A percentile compares a stretch with the other conserved stretches of the same genome.
Conservation (phyloP, 371 early-diverging fungal genomes). For the Saksenaea oblongispora region DNA sequence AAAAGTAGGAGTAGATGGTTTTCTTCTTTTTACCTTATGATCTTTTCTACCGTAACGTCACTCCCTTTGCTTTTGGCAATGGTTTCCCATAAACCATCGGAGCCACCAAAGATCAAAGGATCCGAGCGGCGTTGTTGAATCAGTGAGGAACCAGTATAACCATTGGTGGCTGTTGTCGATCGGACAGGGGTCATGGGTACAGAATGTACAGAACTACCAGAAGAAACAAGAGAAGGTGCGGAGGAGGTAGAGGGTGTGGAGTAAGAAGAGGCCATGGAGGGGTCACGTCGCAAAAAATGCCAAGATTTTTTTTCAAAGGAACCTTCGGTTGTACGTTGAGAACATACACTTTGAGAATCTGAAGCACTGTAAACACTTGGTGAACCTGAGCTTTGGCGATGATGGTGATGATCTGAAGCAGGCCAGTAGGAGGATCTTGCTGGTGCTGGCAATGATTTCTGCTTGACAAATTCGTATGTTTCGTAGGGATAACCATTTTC, state of each 20-base stretch:
- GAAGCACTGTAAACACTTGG: slow-evolving; percentile 20
- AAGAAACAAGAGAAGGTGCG: slow-evolving; percentile 11
- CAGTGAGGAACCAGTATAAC: slow-evolving; percentile 19
- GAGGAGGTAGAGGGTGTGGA: slow-evolving; percentile 22
- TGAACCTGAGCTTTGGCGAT: slow-evolving; percentile 17
- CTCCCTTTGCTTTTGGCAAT: slow-evolving; percentile 36
- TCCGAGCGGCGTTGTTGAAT: slow-evolving; percentile 40
- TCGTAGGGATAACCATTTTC: not conserved
- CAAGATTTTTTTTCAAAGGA: slow-evolving; percentile 10
- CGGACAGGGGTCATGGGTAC: slow-evolving; percentile 28
- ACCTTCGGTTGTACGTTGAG: not conserved
- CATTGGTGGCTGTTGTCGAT: slow-evolving; percentile 24
- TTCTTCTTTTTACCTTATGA: slow-evolving; percentile 28
- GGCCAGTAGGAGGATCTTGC: not conserved
- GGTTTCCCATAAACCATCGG: slow-evolving; percentile 48
- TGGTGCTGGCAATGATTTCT: not conserved
- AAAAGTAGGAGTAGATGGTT: not conserved
- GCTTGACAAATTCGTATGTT: not conserved
- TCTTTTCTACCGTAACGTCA: slow-evolving; percentile 45
- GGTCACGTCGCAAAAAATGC: slow-evolving; percentile 20
- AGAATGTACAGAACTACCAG: slow-evolving; percentile 12
- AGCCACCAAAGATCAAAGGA: slow-evolving; percentile 46
- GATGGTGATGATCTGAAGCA: not conserved
- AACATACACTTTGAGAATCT: slow-evolving; percentile 18
- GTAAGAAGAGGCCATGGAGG: slow-evolving; percentile 24